Evolutionary conservation across 129 eudicot genomes (phyloP).

Genomic region (Helichrysum umbraculigerum): DNA sequence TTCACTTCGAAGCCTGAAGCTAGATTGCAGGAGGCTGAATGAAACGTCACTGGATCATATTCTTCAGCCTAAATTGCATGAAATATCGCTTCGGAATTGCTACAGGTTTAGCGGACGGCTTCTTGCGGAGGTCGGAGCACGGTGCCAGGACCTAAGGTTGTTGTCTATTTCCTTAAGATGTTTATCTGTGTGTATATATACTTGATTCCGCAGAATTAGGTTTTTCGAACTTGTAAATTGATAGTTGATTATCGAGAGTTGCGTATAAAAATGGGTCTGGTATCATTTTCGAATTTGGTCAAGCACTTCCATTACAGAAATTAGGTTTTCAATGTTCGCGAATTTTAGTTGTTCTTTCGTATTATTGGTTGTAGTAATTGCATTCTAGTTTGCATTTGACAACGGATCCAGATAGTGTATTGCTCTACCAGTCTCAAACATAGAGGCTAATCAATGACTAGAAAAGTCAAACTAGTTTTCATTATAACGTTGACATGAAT

Average conservation of each 20-base stretch:
- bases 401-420: not conserved
- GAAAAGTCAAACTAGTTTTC: slow-evolving; percentile 6
- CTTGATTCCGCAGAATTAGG: slow-evolving; percentile 10
- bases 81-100: slow-evolving; percentile 75
- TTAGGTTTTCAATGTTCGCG: not conserved
- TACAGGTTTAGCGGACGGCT: slow-evolving; percentile 74
- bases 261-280: not conserved
- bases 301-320: not conserved
- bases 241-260: not conserved
- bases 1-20: slow-evolving; percentile 56
- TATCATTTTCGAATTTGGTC: not conserved
- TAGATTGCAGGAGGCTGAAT: slow-evolving; percentile 78
- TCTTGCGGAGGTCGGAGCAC: slow-evolving; percentile 62
- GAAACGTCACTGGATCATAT: slow-evolving; percentile 65
- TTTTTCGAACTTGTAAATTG: slow-evolving; percentile 9
- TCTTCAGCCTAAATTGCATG: slow-evolving; percentile 69
- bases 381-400: slow-evolving; percentile 3
- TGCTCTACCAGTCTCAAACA: not conserved
- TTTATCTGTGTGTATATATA: not conserved
- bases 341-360: not conserved
- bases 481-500: not conserved
- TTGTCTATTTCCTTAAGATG: not conserved
- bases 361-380: slow-evolving; percentile 2
- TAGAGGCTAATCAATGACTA: slow-evolving; percentile 18
- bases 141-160: slow-evolving; percentile 74